Percentiles rank a stretch among this genome's conserved stretches.
Evolutionary conservation across 106 monocot genomes (phyloP).

Genomic region (Dioscorea dumetorum): DNA sequence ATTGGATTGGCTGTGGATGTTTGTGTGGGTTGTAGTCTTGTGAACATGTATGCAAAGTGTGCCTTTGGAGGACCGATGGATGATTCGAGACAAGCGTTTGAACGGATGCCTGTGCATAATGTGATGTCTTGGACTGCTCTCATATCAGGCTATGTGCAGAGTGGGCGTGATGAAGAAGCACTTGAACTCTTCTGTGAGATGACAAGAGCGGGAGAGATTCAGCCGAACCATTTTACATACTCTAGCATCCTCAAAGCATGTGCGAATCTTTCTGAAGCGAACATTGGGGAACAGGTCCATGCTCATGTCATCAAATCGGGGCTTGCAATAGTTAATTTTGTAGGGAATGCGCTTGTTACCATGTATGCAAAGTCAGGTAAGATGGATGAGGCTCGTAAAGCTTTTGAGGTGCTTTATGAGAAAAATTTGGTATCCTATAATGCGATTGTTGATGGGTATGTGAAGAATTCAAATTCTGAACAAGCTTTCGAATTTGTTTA

Average conservation of each 20-base stretch:
- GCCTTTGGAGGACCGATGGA: constrained; percentile 18
- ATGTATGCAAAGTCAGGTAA: constrained; percentile 48
- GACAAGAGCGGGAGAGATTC: constrained; percentile 18
- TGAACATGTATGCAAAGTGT: constrained; percentile 80
- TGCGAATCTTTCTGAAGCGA: constrained; percentile 32
- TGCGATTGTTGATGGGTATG: constrained; percentile 42
- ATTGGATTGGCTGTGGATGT: constrained; percentile 35
- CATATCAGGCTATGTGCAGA: constrained; percentile 56
- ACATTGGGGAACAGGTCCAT: constrained; percentile 47
- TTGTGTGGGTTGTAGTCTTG: constrained; percentile 58
- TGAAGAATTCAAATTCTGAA: constrained; percentile 23
- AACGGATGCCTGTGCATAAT: constrained; percentile 49
- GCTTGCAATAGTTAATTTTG: constrained; percentile 32
- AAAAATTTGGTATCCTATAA: constrained; percentile 62
- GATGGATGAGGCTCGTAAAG: constrained; percentile 70
- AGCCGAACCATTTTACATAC: constrained; percentile 73
- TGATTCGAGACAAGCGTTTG: constrained; percentile 55
- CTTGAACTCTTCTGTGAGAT: constrained; percentile 49
- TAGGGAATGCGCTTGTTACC: constrained; percentile 62
- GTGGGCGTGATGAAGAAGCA: constrained; percentile 41
- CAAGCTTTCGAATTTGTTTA: constrained; percentile 39
- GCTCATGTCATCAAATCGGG: constrained; percentile 45
- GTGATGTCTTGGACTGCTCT: constrained; percentile 89
- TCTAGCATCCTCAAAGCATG: constrained; percentile 69
- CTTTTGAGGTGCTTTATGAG: constrained; percentile 56